phyloP scores from a whole-genome alignment of 805 yeast genomes.

The Candida argentea region DNA sequence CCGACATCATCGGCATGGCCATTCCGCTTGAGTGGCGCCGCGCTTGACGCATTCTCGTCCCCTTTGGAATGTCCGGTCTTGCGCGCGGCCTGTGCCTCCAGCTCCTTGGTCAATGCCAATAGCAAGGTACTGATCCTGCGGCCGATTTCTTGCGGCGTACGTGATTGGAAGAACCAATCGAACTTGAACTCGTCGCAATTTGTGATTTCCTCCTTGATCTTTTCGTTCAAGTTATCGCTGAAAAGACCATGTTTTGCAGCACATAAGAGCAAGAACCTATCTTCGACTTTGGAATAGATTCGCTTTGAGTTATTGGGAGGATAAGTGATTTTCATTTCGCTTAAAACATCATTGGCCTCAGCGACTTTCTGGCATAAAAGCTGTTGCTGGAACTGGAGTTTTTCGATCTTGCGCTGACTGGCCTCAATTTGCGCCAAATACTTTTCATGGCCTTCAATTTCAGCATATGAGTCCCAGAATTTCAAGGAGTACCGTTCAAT shows the following conservation, averaged over 20 bases:
- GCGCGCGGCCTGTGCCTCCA: no score
- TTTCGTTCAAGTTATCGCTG: conserved; percentile 49
- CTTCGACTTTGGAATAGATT: conserved; percentile 60
- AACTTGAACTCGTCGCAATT: conserved; percentile 53
- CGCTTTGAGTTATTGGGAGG: conserved; percentile 81
- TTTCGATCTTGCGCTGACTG: conserved; percentile 60
- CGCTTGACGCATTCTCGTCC: no score
- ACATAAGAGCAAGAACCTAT: conserved; percentile 50
- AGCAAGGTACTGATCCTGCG: conserved; percentile 61
- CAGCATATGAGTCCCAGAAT: conserved; percentile 54
- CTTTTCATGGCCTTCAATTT: conserved; percentile 63
- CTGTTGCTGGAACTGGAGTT: conserved; percentile 43
- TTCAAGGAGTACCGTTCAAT: conserved; percentile 46
- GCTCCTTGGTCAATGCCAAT: conserved; percentile 60
- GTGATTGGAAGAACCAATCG: conserved; percentile 64
- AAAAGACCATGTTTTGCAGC: conserved; percentile 59
- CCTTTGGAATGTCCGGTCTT: no score
- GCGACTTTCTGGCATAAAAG: conserved; percentile 44
- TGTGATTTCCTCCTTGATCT: conserved; percentile 53
- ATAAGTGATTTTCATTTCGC: conserved; percentile 54
- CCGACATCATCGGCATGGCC: not conserved
- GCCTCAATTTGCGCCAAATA: conserved; percentile 62
- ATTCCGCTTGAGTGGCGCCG: conserved; percentile 1
- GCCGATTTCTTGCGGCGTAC: conserved; percentile 63
- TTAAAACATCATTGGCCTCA: conserved; percentile 47